These are phyloP conservation scores for Dimargaris xerosporica DNA, from an alignment of 192 early-diverging fungal genomes.

Conservation along the genomic window DNA sequence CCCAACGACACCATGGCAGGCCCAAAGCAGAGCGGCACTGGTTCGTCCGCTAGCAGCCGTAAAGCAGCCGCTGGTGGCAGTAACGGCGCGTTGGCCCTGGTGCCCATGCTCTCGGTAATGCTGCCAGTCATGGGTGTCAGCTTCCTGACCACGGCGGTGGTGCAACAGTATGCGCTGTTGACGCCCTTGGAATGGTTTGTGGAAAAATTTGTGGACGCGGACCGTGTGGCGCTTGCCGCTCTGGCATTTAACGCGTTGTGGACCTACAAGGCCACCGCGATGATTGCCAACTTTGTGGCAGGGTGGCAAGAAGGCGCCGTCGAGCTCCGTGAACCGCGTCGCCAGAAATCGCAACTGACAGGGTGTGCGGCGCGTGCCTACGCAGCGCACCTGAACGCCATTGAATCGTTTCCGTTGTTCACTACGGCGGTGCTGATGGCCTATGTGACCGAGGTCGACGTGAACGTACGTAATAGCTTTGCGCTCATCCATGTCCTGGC, in stretches of 20 bases:
- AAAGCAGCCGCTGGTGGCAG: no score
- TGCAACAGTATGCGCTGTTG: neutral
- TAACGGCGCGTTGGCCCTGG: no score
- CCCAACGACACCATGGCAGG: no score
- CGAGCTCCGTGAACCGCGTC: neutral
- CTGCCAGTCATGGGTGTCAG: neutral
- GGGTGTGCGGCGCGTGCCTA: neutral
- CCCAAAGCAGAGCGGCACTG: no score
- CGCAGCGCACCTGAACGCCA: neutral
- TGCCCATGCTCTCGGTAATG: no score
- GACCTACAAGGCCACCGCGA: neutral
- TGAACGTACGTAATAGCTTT: neutral
- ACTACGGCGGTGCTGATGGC: neutral
- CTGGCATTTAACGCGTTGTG: neutral
- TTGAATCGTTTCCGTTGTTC: constrained; percentile 1
- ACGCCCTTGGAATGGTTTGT: neutral
- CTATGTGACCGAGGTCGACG: neutral
- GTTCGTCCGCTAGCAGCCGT: no score
- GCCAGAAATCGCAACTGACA: neutral
- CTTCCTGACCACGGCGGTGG: neutral
- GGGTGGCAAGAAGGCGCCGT: neutral
- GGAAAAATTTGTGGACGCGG: neutral
- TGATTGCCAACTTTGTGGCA: neutral
- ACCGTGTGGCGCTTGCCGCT: neutral
- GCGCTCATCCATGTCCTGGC: neutral